Conservation (phyloP, 306 rosid species). For the Hippophae gyantsensis region DNA sequence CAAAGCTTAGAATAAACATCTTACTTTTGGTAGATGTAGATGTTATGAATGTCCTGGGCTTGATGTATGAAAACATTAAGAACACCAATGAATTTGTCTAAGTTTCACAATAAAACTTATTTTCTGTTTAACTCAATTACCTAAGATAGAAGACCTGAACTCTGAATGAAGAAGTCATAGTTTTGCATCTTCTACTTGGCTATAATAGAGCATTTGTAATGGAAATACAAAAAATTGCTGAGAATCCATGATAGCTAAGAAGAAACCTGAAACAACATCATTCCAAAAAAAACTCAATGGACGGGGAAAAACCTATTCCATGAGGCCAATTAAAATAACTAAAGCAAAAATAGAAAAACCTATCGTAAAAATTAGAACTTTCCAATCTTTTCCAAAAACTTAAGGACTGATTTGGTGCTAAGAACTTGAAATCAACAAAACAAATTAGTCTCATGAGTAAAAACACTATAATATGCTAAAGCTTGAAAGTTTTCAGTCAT, state of each 20-base stretch:
- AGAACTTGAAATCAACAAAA: not conserved
- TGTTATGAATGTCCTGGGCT: constrained; percentile 89
- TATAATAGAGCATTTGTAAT: constrained; percentile 29
- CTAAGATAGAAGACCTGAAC: constrained; percentile 28
- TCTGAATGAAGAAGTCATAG: constrained; percentile 11
- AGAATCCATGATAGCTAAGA: constrained; percentile 54
- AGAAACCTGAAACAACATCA: constrained; percentile 26
- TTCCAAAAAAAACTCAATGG: constrained; percentile 10
- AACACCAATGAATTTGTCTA: constrained; percentile 45
- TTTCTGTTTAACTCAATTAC: constrained; percentile 40
- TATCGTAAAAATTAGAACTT: not conserved
- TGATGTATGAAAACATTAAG: constrained; percentile 66
- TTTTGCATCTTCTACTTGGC: constrained; percentile 39
- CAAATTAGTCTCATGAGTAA: not conserved
- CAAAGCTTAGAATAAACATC: constrained; percentile 88
- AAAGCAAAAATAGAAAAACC: constrained; percentile 5
- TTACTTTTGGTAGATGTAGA: constrained; percentile 94
- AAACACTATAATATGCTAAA: constrained; percentile 10
- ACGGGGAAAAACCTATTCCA: not conserved
- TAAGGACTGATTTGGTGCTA: not conserved
- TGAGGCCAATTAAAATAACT: not conserved
- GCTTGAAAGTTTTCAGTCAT: too few species aligned
- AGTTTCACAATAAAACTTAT: constrained; percentile 21
- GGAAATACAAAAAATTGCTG: constrained; percentile 87
- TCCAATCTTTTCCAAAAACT: too few species aligned